Evolutionary conservation across 257 asterid genomes (phyloP), one percentile per base, ranked within the genome.

Genomic region (Nyctanthes arbortristis): DNA sequence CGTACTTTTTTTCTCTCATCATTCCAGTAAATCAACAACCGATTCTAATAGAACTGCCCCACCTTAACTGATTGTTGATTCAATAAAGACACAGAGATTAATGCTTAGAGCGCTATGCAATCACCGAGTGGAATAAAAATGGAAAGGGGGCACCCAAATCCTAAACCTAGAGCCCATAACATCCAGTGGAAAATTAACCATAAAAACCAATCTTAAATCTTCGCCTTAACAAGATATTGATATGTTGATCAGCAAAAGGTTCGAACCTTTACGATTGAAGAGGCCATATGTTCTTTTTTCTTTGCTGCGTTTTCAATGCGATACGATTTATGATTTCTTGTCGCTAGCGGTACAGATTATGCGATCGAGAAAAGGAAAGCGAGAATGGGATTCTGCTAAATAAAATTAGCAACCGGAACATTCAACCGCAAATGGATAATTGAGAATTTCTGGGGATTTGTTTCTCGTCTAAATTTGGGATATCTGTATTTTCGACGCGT

Each of bases 1-100:
- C 75, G 32, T 75, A 77, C 47, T 80, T 78, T 75, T 79, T 74
- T 52, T 70, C 88, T 74, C 77, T 76, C 83, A 69, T 82, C 76
- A 64, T 80, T 74, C 30, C 67, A 63, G 60, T 30, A 56, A 61
- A 61, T 39, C 34, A 52, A 65, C 62, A 39, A 68, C 65, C 16
- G 22, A 56, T 3, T 43, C 13, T 27, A 45, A 59, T 65, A 61
- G 24, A 65, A 36, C 30, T 74, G 16, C 61, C 11, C 40, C 16
- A 49, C 20, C 27, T 32, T 55, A 56, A 69, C 75, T 63, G 71
- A 28, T 52, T 55, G 34, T 63, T 29, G 66, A 73, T 73, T 56
- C 69, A 63, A 65, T 30, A 56, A 65, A 71, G 29, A 32, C 32
- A 33, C 35, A 27, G 22, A n/a, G 14, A 28, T 32, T 32, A 61